phyloP scores from a whole-genome alignment of 2,329 filamentous ascomycete species.

The Ceratocystis ficicola region DNA sequence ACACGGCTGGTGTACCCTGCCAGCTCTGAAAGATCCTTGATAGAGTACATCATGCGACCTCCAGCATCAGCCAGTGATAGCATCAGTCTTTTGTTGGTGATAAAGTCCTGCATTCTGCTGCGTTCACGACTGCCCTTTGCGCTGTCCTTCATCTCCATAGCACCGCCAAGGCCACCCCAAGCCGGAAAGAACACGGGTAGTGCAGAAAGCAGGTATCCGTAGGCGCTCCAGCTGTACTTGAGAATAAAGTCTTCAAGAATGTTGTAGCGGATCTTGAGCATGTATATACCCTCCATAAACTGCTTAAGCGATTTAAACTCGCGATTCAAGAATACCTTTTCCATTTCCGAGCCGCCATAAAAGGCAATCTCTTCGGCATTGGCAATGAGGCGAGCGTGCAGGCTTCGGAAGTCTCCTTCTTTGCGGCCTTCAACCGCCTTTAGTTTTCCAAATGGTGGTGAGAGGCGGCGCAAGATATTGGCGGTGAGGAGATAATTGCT shows the following conservation, averaged over 20 bases:
- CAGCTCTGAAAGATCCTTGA: constrained; percentile 92
- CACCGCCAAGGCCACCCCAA: constrained; percentile 75
- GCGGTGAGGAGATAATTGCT: constrained; percentile 93
- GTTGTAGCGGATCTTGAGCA: constrained; percentile 94
- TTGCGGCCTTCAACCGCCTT: constrained; percentile 92
- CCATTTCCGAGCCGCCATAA: constrained; percentile 89
- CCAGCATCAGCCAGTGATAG: constrained; percentile 91
- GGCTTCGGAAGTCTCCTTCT: constrained; percentile 84
- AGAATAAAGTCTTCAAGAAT: constrained; percentile 97
- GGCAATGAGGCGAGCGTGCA: constrained; percentile 84
- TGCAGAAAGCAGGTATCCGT: constrained; percentile 87
- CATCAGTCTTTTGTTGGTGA: constrained; percentile 98
- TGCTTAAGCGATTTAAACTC: constrained; percentile 86
- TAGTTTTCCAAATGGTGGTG: constrained; percentile 90
- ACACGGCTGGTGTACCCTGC: constrained; percentile 93
- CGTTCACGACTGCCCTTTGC: constrained; percentile 54
- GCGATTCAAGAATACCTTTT: constrained; percentile 80
- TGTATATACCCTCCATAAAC: constrained; percentile 98
- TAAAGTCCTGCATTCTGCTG: constrained; percentile 93
- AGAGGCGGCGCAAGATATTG: constrained; percentile 73
- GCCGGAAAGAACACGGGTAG: constrained; percentile 87
- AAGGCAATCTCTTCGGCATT: constrained; percentile 98
- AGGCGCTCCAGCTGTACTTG: constrained; percentile 97
- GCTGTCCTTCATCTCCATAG: constrained; percentile 49
- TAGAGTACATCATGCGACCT: constrained; percentile 98